These are phyloP conservation scores for Bruguiera sexangula DNA, from an alignment of 345 rosid species.

Conservation along the genomic window DNA sequence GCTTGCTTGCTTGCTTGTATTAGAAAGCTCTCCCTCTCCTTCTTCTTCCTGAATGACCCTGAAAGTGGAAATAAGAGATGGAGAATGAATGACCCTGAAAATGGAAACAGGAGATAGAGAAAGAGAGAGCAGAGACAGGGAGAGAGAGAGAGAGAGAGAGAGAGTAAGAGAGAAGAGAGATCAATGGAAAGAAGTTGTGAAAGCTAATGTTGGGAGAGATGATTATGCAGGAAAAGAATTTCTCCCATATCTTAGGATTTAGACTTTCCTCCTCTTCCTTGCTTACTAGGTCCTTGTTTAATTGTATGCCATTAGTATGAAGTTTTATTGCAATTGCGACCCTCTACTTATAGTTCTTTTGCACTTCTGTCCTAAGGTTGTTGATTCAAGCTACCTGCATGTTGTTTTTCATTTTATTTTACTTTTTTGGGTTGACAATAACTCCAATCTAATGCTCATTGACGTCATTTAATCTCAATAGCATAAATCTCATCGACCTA, in stretches of 20 bases:
- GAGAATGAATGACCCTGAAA: neutral
- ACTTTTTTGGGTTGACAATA: no score
- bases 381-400: neutral
- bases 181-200: no score
- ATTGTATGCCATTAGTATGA: no score
- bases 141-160: neutral
- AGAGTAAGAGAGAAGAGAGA: neutral
- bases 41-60: neutral
- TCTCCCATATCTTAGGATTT: neutral
- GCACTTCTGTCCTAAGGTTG: neutral
- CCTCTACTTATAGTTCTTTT: neutral
- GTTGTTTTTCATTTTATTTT: no score
- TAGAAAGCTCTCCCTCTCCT: no score
- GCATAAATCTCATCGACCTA: no score
- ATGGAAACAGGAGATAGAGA: neutral
- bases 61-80: neutral
- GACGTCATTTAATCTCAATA: no score
- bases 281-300: neutral
- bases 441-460: no score
- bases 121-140: neutral
- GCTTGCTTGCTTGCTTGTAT: no score
- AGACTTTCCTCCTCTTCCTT: neutral
- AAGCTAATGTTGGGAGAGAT: no score
- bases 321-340: neutral
- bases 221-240: conserved; percentile 14